phyloP scores from a whole-genome alignment of 148 eudicot species.

The Persicaria tinctoria region DNA sequence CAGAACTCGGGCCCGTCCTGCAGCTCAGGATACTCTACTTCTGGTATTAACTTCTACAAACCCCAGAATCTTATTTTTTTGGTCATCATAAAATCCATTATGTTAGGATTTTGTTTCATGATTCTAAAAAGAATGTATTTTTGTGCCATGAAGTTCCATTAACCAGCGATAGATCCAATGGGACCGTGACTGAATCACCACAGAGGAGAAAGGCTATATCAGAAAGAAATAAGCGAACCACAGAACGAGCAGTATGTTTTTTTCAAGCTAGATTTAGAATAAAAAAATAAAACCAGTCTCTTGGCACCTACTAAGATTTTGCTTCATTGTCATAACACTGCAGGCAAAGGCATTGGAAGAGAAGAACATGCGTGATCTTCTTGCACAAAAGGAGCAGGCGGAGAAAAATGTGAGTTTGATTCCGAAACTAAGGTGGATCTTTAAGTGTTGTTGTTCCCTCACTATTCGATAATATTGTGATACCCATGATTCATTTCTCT shows the following conservation, averaged over 20 bases:
- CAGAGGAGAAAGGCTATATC: constrained; percentile 74
- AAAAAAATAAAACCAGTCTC: background rate
- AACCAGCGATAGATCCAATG: constrained; percentile 33
- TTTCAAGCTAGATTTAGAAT: background rate
- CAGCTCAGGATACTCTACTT: constrained; percentile 16
- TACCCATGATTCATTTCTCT: constrained; percentile 13
- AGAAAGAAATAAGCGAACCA: constrained; percentile 75
- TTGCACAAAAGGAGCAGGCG: constrained; percentile 86
- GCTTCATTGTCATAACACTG: background rate
- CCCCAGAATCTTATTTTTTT: background rate
- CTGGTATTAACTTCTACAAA: background rate
- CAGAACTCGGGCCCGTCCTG: constrained; percentile 26
- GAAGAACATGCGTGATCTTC: constrained; percentile 79
- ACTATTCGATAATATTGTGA: background rate
- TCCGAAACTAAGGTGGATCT: background rate
- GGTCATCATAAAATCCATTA: background rate
- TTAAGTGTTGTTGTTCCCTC: background rate
- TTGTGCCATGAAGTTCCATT: constrained; percentile 11
- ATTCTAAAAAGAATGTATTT: constrained; percentile 8
- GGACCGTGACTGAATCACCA: constrained; percentile 46
- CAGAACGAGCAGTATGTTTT: constrained; percentile 79
- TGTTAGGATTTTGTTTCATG: background rate
- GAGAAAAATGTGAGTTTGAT: constrained; percentile 65
- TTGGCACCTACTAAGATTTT: background rate
- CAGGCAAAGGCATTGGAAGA: constrained; percentile 97